Conservation (phyloP, 2,329 filamentous ascomycete species). For the Moelleriella libera region DNA sequence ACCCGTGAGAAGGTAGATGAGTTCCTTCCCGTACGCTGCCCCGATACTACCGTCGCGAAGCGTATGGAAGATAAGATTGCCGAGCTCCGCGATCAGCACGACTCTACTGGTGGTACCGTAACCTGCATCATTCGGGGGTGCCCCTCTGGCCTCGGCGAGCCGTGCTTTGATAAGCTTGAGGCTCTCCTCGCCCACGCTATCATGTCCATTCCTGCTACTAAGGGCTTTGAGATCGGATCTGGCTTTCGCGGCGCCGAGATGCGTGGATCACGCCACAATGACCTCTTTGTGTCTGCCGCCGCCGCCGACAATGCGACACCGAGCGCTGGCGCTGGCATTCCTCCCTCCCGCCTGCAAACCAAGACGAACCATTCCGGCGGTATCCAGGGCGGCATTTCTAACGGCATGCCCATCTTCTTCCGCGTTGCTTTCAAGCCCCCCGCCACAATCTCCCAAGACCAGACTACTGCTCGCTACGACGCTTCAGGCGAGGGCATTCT, state of each 20-base stretch:
- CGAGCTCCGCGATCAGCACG: constrained; percentile 60
- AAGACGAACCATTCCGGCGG: constrained; percentile 93
- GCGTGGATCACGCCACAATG: constrained; percentile 83
- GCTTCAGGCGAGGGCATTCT: constrained; percentile 57
- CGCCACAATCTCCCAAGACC: constrained; percentile 82
- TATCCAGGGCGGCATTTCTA: constrained; percentile 89
- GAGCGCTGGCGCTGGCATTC: constrained; percentile 23
- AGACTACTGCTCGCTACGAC: constrained; percentile 70
- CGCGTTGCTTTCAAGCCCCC: constrained; percentile 88
- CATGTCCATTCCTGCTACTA: constrained; percentile 87
- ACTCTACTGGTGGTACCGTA: constrained; percentile 90
- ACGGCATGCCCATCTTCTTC: constrained; percentile 91
- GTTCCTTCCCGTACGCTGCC: constrained; percentile 79
- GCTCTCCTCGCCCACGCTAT: constrained; percentile 85
- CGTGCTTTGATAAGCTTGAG: constrained; percentile 91
- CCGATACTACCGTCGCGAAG: constrained; percentile 46
- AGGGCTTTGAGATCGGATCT: constrained; percentile 90
- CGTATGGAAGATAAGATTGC: constrained; percentile 72
- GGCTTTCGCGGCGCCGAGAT: constrained; percentile 82
- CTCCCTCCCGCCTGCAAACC: constrained; percentile 56
- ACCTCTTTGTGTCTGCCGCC: constrained; percentile 36
- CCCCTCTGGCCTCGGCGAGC: constrained; percentile 79
- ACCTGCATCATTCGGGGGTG: constrained; percentile 85
- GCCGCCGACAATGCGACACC: constrained; percentile 24
- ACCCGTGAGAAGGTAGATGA: constrained; percentile 66